Evolutionary conservation across 352 stramenopile genomes (phyloP).

Genomic region (Pythium aristosporum): DNA sequence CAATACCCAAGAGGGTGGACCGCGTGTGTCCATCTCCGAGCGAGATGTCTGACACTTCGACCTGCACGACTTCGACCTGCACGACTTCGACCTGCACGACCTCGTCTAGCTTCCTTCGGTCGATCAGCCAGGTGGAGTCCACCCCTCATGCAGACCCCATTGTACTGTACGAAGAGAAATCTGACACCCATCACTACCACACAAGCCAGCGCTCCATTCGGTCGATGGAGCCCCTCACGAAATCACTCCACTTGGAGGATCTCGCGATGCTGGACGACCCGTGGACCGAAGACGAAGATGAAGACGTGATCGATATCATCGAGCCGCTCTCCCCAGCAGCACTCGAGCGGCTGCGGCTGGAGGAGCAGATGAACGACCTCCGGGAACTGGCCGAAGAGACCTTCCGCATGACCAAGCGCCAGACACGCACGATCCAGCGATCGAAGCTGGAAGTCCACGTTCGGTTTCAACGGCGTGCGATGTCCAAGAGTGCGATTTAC

Average conservation of each 20-base stretch:
- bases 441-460: neutral
- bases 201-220: neutral
- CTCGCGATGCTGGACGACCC: neutral
- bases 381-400: slow-evolving; percentile 8
- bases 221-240: neutral
- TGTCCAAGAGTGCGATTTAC: slow-evolving; percentile 9
- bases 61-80: no score
- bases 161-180: neutral
- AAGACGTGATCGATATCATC: neutral
- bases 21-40: neutral
- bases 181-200: neutral
- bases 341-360: slow-evolving; percentile 1
- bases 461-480: neutral
- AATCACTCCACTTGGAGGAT: neutral
- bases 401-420: slow-evolving; percentile 10
- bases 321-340: neutral
- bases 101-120: neutral
- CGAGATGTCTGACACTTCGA: no score
- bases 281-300: neutral
- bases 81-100: neutral
- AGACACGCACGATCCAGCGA: slow-evolving; percentile 1
- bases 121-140: neutral
- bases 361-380: slow-evolving; percentile 16
- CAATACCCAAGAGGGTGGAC: neutral
- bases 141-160: neutral